Base-by-base conservation (phyloP, 306 rosid species). In the Acacia acuminata region DNA sequence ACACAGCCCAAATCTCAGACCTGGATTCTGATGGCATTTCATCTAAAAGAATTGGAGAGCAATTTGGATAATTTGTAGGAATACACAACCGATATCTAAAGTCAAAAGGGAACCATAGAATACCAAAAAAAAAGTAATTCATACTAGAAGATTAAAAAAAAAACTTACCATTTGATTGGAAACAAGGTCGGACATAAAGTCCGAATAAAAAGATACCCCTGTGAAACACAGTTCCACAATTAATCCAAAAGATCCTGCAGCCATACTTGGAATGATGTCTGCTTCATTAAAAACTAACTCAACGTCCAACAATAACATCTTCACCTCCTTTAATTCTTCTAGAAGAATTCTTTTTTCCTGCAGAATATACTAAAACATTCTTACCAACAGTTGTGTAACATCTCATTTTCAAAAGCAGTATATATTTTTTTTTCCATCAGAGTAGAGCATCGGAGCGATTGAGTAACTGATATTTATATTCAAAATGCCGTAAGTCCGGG, bases 271-370 rank as follows among this genome's bases (percentile, higher is more conserved):
- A 71, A 34, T 53, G 77, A 44, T 71, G 22, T 71, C 75, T 70
- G 73, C 84, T 70, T 75, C 89, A 79, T 58, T 20, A 30, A 86
- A 34, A 66, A 86, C 83, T 34, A 86, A 64, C 73, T 75, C 84
- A 44, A 77, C 32, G 53, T 86, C 89, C 9, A 86, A 56, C 77
- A 88, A 44, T 51, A 9, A 60, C 30, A 76, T 77, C 84, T 88
- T 88, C 61, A 84, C 84, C 55, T 50, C 76, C 77, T 64, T 76
- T 76, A 88, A 82, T 82, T 88, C 91, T 79, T 80, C 81, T 30
- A 78, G 73, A 61, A 88, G 34, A 71, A 51, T 19, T 56, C 1
- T 16, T 36, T 71, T 85, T 77, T 40, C 87, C 91, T 88, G 83
- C 81, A 20, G 66, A 44, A 69, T 38, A 69, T 10, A 20, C 14